phyloP scores from a whole-genome alignment of 495 filamentous ascomycete species.

The Tuber microsphaerosporum region DNA sequence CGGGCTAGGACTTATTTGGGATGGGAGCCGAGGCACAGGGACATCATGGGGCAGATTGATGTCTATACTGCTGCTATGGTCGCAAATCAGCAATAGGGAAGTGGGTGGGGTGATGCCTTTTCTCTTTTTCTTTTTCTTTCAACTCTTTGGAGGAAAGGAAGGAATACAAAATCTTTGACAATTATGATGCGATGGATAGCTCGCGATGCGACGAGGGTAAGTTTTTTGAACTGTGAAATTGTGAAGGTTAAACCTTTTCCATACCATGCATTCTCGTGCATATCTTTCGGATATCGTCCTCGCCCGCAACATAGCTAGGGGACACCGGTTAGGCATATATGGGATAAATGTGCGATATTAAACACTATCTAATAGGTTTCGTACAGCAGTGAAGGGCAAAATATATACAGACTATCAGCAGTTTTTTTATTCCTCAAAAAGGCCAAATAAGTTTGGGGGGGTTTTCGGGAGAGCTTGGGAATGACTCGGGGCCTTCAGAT shows the following conservation, averaged over 20 bases:
- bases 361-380: no score
- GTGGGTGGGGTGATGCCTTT: not conserved
- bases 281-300: no score
- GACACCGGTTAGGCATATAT: no score
- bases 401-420: no score
- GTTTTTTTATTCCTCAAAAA: no score
- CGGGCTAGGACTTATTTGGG: conserved; percentile 10
- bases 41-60: conserved; percentile 12
- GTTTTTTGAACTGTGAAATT: not conserved
- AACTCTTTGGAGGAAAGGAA: not conserved
- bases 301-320: no score
- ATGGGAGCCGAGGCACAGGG: conserved; percentile 14
- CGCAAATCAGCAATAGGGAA: not conserved
- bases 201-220: not conserved
- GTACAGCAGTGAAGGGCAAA: no score
- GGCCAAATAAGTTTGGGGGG: no score
- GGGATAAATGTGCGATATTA: no score
- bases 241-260: not conserved
- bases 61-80: conserved; percentile 7
- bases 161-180: not conserved
- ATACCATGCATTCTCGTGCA: no score
- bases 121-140: not conserved
- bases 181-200: not conserved
- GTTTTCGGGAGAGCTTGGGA: no score
- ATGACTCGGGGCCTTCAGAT: no score